These are phyloP conservation scores for Suillus bovinus DNA, from an alignment of 768 basidiomycete species.

Conservation along the genomic window DNA sequence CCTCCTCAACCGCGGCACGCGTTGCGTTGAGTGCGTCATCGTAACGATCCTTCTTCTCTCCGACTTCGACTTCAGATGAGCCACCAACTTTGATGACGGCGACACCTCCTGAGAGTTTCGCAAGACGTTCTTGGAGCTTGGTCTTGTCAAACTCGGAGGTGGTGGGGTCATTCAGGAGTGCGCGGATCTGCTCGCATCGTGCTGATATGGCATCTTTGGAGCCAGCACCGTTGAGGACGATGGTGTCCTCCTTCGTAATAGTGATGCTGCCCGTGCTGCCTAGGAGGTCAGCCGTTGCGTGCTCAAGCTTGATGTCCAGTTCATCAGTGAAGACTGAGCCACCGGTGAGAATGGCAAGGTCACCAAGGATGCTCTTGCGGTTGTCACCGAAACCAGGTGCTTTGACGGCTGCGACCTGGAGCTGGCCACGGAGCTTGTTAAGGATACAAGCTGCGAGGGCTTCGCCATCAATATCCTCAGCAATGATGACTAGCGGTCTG, in stretches of 20 bases:
- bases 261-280: slow-evolving; percentile 90
- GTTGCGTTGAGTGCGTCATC: slow-evolving; percentile 98
- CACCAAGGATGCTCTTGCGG: slow-evolving; percentile 97
- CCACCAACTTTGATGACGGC: slow-evolving; percentile 99
- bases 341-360: slow-evolving; percentile 95
- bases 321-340: slow-evolving; percentile 97
- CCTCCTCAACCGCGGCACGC: slow-evolving; percentile 96
- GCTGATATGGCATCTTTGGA: slow-evolving; percentile 87
- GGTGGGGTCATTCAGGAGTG: slow-evolving; percentile 74
- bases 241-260: slow-evolving; percentile 97
- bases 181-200: slow-evolving; percentile 94
- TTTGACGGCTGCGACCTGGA: slow-evolving; percentile 93
- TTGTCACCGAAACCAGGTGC: slow-evolving; percentile 99
- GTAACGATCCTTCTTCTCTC: slow-evolving; percentile 99
- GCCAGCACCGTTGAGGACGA: slow-evolving; percentile 92
- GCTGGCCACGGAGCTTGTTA: slow-evolving; percentile 98
- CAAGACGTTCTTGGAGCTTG: slow-evolving; percentile 95
- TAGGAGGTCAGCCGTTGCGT: slow-evolving; percentile 83
- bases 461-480: slow-evolving; percentile 97
- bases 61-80: slow-evolving; percentile 89
- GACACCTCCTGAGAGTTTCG: slow-evolving; percentile 94
- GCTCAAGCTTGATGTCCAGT: slow-evolving; percentile 96
- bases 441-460: slow-evolving; percentile 97
- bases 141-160: slow-evolving; percentile 93
- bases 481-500: slow-evolving; percentile 93